Base-by-base conservation (phyloP, 305 asterid genomes). In the Fraxinus platypoda region DNA sequence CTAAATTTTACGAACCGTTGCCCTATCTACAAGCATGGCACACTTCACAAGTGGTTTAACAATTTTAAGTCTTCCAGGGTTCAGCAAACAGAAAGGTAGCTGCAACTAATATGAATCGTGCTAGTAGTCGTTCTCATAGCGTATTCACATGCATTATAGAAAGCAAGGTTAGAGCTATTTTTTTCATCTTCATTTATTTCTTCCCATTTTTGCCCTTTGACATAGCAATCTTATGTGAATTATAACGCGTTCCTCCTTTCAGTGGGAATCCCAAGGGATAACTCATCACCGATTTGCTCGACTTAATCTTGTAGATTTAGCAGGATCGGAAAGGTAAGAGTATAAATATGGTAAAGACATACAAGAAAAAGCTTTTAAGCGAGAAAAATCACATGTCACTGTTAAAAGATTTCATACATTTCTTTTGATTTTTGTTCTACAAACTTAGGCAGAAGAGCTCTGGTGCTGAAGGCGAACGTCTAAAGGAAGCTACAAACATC, bases 121-220 rank as follows among this genome's bases (percentile, higher is more conserved):
- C 98, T 74, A 97, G 99, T 89, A 97, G 99, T 88, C 97, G 99
- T 84, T 97, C 99, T 9, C 99, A 97, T 77, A 94, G 99, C 82
- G 99, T 97, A 64, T 97, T 97, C 88, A 94, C 99, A 64, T 94
- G 99, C 81, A 86, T 92, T 52, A 85, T 95, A 38, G 99, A 97
- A 90, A 97, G 98, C 86, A 93, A 94, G 97, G 99, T 96, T 80
- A 85, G 80, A 74, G 38, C 71, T 49, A 17, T 21, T 52, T 37
- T 75, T 38, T 70, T 83, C 77, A 78, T 74, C 31, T 11, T 8
- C 9, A 15, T 46, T 71, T 41, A 25, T 54, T 82, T 86, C 23
- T 38, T 81, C 15, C 41, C 52, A 23, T 41, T 59, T 13, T 35
- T 57, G 80, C 37, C 72, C 72, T 83, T 85, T 77, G 74, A 80